Percentiles rank a stretch among this genome's conserved stretches.
Evolutionary conservation across 2,329 filamentous ascomycete species (phyloP).

Genomic region (Parastagonospora avenae): DNA sequence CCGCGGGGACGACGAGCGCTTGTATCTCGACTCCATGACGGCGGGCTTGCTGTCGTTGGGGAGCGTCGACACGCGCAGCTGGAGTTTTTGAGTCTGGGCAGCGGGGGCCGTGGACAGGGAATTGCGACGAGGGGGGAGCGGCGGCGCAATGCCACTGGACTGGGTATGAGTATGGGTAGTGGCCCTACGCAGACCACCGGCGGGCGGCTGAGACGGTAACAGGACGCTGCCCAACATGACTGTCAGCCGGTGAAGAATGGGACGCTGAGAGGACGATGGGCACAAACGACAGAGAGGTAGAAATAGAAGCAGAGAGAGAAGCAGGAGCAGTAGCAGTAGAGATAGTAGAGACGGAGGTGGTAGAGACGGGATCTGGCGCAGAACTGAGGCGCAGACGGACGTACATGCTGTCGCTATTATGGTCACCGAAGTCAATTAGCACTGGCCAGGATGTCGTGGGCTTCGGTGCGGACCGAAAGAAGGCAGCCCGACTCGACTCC

Average conservation of each 20-base stretch:
- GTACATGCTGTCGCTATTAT: conserved; percentile 40
- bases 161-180: conserved; percentile 17
- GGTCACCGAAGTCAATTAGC: not conserved
- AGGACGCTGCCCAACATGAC: conserved; percentile 42
- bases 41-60: conserved; percentile 4
- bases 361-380: conserved; percentile 22
- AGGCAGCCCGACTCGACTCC: not conserved
- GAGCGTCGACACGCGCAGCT: conserved; percentile 13
- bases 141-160: conserved; percentile 16
- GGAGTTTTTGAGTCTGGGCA: conserved; percentile 26
- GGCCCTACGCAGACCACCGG: conserved; percentile 15
- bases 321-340: conserved; percentile 17
- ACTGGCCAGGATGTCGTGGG: not conserved
- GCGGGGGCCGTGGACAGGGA: conserved; percentile 26
- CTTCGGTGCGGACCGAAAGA: conserved; percentile 1
- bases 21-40: conserved; percentile 44
- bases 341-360: conserved; percentile 8
- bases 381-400: conserved; percentile 35
- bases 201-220: conserved; percentile 25
- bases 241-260: conserved; percentile 30
- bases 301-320: conserved; percentile 8
- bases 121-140: conserved; percentile 33
- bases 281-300: conserved; percentile 22
- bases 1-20: conserved; percentile 43
- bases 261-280: conserved; percentile 4